Conservation (phyloP, 495 filamentous ascomycete genomes). For the Chaetomium cochliodes region DNA sequence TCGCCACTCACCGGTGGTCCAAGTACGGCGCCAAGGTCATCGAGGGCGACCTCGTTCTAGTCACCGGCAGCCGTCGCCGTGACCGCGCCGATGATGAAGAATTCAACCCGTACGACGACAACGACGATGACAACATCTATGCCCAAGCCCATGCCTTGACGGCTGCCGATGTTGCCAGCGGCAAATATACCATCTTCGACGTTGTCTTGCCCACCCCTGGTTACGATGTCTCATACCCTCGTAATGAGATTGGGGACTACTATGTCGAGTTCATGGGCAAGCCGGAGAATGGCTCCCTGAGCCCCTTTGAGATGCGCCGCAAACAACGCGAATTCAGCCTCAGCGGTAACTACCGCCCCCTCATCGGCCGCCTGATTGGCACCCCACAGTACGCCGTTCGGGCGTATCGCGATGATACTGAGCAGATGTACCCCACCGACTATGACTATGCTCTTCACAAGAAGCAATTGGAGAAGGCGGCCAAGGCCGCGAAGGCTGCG, state of each 20-base stretch:
- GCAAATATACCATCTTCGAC: constrained; percentile 80
- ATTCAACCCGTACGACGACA: constrained; percentile 47
- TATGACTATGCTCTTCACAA: constrained; percentile 40
- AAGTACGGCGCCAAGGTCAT: constrained; percentile 67
- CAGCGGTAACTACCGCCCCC: constrained; percentile 82
- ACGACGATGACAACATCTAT: constrained; percentile 59
- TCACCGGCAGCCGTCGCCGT: constrained; percentile 34
- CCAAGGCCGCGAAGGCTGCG: constrained; percentile 1
- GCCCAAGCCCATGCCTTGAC: constrained; percentile 73
- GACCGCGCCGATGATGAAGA: constrained; percentile 48
- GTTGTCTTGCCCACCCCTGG: constrained; percentile 93
- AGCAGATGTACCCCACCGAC: constrained; percentile 87
- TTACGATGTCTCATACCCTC: constrained; percentile 82
- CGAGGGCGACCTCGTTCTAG: constrained; percentile 81
- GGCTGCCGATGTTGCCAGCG: constrained; percentile 72
- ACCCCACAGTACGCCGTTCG: constrained; percentile 62
- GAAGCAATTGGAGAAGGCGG: constrained; percentile 20
- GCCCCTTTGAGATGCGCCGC: constrained; percentile 85
- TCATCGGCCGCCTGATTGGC: constrained; percentile 66
- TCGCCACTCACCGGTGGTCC: constrained; percentile 74
- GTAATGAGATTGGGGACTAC: constrained; percentile 74
- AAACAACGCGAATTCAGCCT: constrained; percentile 81
- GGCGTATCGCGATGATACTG: constrained; percentile 64
- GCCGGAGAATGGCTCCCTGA: constrained; percentile 68
- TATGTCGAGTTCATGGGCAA: constrained; percentile 82